phyloP scores from a whole-genome alignment of 768 basidiomycete species.

The Strobilomyces confusus region DNA sequence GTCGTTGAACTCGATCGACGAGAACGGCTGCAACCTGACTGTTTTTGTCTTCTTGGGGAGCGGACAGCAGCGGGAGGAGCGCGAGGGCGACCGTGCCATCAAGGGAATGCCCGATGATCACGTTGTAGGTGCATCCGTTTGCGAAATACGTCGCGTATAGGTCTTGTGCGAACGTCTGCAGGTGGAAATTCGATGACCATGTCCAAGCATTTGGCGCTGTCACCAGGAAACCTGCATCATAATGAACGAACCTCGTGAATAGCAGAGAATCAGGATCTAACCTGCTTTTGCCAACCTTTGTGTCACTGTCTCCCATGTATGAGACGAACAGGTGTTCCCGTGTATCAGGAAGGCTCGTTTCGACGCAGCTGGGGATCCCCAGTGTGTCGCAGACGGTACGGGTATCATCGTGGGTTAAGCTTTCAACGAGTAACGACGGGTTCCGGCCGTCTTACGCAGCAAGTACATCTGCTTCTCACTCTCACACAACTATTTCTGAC shows the following conservation, averaged over 20 bases:
- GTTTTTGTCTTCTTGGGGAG: not conserved
- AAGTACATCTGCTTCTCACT: too few species aligned
- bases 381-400: conserved; percentile 14
- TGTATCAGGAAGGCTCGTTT: conserved; percentile 17
- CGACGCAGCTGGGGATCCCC: conserved; percentile 12
- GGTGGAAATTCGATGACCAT: conserved; percentile 16
- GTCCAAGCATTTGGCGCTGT: conserved; percentile 18
- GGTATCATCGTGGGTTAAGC: conserved; percentile 4
- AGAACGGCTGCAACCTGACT: conserved; percentile 6
- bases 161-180: conserved; percentile 11
- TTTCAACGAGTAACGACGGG: not conserved
- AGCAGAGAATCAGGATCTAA: not conserved
- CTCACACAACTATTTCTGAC: conserved; percentile 6
- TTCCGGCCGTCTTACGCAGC: not conserved
- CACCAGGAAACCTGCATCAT: conserved; percentile 10
- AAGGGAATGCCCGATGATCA: conserved; percentile 17
- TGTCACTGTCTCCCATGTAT: conserved; percentile 13
- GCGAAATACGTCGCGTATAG: conserved; percentile 15
- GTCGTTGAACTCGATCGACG: conserved; percentile 11
- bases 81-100: conserved; percentile 9
- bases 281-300: conserved; percentile 8
- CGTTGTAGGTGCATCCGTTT: conserved; percentile 8
- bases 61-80: conserved; percentile 9
- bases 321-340: conserved; percentile 10
- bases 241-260: not conserved